Base-by-base conservation (phyloP, 306 rosid species). In the Senna tora region DNA sequence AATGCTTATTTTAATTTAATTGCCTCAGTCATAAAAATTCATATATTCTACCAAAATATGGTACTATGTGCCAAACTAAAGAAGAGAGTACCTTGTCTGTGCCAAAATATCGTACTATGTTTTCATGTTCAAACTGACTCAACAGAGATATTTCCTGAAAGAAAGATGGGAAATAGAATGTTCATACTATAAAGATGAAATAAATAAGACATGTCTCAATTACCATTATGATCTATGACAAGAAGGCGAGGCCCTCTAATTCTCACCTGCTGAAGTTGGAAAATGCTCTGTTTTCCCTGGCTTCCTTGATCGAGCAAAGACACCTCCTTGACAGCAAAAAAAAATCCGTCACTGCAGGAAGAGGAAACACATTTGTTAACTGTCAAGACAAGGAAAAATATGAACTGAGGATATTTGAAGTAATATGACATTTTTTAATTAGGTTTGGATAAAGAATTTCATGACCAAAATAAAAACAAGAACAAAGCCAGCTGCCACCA, bases 311-410 rank as follows among this genome's bases (percentile, higher is more conserved):
- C 93, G 67, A 85, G 68, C 80, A 88, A 77, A 22, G 90, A 88
- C 60, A 86, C 90, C 80, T 88, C 93, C 81, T 88, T 88, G 33
- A 88, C 87, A 13, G 90, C 90, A 54, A 84, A 88, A 82, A 88
- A 85, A 81, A 77, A 79, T 65, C 90, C 93, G 75, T 82, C 88
- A 14, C 90, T 88, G 82, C 82, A 71, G 21, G 41, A 64, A 54
- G 65, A 78, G n/a, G 64, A 55, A 33, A 66, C 54, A 64, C 45
- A 50, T 1, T 21, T 12, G 51, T 69, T 76, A 81, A 36, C 72
- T 10, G 59, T 50, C 69, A 74, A 54, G 47, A 16, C 45, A 67
- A 67, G 33, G 17, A 2, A 71, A 17, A 45, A 17, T 62, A 69
- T 21, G 76, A 55, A 76, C 12, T 4, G 28, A 34, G 13, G 45